Evolutionary conservation across 2,329 filamentous ascomycete species (phyloP).

Genomic region (Cyphellophora attinorum): DNA sequence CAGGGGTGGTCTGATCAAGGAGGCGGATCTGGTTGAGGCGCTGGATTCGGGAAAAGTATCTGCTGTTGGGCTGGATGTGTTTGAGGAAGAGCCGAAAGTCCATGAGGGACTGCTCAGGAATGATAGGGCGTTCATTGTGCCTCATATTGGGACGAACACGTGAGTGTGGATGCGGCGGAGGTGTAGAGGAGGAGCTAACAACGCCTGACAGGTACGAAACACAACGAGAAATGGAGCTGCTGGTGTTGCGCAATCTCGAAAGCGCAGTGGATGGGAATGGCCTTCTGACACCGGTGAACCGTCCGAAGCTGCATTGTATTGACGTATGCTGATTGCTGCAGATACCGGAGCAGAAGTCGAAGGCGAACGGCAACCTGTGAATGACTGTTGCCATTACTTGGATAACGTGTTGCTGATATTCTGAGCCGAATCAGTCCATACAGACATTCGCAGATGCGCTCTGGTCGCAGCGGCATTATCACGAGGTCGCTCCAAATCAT

Average conservation of each 20-base stretch:
- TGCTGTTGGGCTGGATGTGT: conserved; percentile 37
- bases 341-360: conserved; percentile 49
- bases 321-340: no score
- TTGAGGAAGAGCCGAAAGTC: conserved; percentile 36
- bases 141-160: conserved; percentile 52
- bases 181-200: no score
- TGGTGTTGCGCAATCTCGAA: conserved; percentile 50
- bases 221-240: conserved; percentile 51
- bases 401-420: no score
- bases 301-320: no score
- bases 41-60: conserved; percentile 35
- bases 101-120: conserved; percentile 38
- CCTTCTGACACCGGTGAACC: conserved; percentile 50
- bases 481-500: no score
- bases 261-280: conserved; percentile 46
- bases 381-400: background rate
- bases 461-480: no score
- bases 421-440: no score
- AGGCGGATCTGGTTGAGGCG: conserved; percentile 35
- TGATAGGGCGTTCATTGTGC: conserved; percentile 42
- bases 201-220: conserved; percentile 44
- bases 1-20: conserved; percentile 35
- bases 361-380: conserved; percentile 7
- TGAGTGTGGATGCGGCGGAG: no score
- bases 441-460: no score